Percentiles rank a stretch among this genome's conserved stretches.
phyloP scores from a whole-genome alignment of 2,329 filamentous ascomycete genomes.

The Fusarium dimerum region DNA sequence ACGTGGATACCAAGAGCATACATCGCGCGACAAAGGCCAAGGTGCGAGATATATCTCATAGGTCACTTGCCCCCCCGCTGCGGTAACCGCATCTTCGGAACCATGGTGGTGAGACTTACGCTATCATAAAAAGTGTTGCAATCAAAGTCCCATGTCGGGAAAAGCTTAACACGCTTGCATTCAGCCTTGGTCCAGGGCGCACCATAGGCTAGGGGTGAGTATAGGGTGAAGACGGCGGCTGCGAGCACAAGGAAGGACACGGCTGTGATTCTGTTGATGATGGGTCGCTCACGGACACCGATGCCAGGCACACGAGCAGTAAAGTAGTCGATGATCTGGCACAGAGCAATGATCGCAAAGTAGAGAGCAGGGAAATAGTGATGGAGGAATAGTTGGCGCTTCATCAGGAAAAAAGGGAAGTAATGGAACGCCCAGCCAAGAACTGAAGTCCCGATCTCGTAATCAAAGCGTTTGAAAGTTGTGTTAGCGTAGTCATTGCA shows the following conservation, averaged over 20 bases:
- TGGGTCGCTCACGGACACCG: conserved; percentile 65
- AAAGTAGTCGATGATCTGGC: conserved; percentile 84
- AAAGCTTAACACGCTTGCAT: conserved; percentile 84
- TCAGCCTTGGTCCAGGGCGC: conserved; percentile 90
- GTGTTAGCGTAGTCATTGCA: conserved; percentile 81
- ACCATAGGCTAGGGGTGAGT: conserved; percentile 87
- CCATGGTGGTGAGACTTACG: conserved; percentile 60
- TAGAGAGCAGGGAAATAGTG: conserved; percentile 98
- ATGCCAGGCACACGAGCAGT: conserved; percentile 71
- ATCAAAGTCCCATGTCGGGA: conserved; percentile 94
- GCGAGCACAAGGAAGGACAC: conserved; percentile 73
- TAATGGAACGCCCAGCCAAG: conserved; percentile 98
- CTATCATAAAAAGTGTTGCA: conserved; percentile 89
- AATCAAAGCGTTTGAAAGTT: conserved; percentile 95
- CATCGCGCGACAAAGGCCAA: not conserved
- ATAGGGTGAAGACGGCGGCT: conserved; percentile 78
- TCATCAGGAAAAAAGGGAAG: conserved; percentile 98
- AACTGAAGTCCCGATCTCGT: conserved; percentile 87
- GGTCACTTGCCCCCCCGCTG: conserved; percentile 10
- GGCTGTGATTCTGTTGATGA: conserved; percentile 73
- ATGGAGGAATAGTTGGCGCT: conserved; percentile 95
- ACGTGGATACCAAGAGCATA: not conserved
- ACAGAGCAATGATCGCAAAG: conserved; percentile 87
- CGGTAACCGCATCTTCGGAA: not conserved
- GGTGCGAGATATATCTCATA: conserved; percentile 5